Conservation (phyloP, 352 stramenopile species). For the Phytopythium cucurbitacearum region DNA sequence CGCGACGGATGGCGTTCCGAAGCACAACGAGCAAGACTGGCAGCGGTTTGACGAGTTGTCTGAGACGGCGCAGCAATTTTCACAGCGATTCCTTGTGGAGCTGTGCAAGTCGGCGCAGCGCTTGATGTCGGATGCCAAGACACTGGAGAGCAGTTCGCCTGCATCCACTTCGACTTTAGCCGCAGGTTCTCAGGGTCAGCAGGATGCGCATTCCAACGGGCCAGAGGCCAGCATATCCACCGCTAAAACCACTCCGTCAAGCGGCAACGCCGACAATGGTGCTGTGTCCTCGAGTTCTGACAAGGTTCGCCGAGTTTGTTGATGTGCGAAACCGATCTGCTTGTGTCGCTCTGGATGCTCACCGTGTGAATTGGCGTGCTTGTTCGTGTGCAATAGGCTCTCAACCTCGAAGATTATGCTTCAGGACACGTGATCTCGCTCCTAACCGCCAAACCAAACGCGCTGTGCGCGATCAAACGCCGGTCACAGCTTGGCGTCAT, state of each 20-base stretch:
- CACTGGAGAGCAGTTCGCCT: no score
- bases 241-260: no score
- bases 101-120: constrained; percentile 44
- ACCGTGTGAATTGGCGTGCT: no score
- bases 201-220: no score
- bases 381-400: constrained; percentile 5
- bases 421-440: constrained; percentile 9
- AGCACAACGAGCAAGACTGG: constrained; percentile 42
- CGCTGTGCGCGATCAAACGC: constrained; percentile 47
- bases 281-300: no score
- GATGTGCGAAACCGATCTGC: no score
- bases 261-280: no score
- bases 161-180: no score
- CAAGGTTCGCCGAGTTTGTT: no score
- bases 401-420: constrained; percentile 8
- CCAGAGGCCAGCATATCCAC: no score
- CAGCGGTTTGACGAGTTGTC: constrained; percentile 58
- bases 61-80: constrained; percentile 23
- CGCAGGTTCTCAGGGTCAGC: no score
- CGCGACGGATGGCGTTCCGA: constrained; percentile 1
- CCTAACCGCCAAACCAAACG: constrained; percentile 13
- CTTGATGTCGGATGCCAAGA: constrained; percentile 31
- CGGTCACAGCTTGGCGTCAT: constrained; percentile 79
- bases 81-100: constrained; percentile 40
- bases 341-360: no score